Base-by-base conservation (phyloP, 2,329 filamentous ascomycete genomes). In the Ophiostoma ulmi region DNA sequence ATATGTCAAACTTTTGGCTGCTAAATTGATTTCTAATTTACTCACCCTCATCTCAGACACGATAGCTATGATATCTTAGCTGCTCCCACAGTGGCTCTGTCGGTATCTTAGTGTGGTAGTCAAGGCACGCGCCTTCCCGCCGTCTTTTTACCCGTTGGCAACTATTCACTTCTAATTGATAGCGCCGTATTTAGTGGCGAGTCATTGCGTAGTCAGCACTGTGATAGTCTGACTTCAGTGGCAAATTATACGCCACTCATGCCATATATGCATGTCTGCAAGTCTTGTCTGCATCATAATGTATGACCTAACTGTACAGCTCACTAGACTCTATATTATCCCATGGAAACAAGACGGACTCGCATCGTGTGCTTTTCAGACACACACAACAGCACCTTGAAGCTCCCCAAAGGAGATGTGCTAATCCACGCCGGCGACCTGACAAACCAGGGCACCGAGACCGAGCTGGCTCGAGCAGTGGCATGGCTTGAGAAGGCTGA, bases 401-500 rank as follows among this genome's bases (percentile, higher is more conserved):
- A 87, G 75, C 83, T 93, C 0, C 91, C 91, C 0, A 84, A 83
- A 31, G 91, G 91, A 58, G 90, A 94, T 77, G 86, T 94, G 10
- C 82, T 94, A 44, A 88, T 93, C 68, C 90, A 93, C 76, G 90
- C 91, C 1, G 91, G 91, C 7, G 91, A 94, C 77, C 79, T 94
- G 74, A 92, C 90, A 3, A 93, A 92, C 77, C 87, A 90, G 76
- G 91, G 91, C 20, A 89, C 81, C 73, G 81, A 81, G 73, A 81
- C 80, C 7, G 87, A 89, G 72, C 69, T 74, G 3, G 38, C 48
- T 3, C 72, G 67, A 11, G 35, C 86, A 0, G 81, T 91, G 0
- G 79, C 82, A 26, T 94, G 91, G 90, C 81, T 93, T 8, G 87
- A 91, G 74, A 84, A 84, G 69, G 84, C 88, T 3, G 83, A 88